These are phyloP conservation scores for Brettanomyces anomalus DNA, from an alignment of 805 yeast species.

Conservation along the genomic window DNA sequence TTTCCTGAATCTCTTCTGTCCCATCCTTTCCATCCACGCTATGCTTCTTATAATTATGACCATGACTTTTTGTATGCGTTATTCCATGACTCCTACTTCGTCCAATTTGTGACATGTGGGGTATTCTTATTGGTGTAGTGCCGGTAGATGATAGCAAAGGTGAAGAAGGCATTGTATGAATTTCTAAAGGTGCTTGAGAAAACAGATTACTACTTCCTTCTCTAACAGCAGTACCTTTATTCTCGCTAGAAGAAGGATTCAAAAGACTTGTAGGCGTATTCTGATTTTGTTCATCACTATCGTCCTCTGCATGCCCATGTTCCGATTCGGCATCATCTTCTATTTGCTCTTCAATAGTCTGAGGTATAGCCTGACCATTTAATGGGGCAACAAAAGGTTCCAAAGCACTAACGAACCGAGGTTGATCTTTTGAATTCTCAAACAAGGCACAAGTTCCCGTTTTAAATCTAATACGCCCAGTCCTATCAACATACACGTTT, in stretches of 20 bases:
- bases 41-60: not conserved
- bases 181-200: no score
- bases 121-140: no score
- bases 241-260: not conserved
- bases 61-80: not conserved
- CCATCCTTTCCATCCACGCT: not conserved
- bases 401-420: not conserved
- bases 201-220: no score
- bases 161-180: not conserved
- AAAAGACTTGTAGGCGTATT: not conserved
- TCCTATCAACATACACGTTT: constrained; percentile 15
- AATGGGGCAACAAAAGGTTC: no score
- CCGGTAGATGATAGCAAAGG: no score
- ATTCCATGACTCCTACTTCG: no score
- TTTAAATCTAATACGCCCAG: constrained; percentile 18
- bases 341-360: constrained; percentile 1
- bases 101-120: no score
- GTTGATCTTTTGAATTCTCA: not conserved
- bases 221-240: not conserved
- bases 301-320: no score
- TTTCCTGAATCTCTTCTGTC: not conserved
- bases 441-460: constrained; percentile 10
- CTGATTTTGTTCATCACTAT: no score
- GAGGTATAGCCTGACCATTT: not conserved
- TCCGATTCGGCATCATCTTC: not conserved